Evolutionary conservation across 2,329 filamentous ascomycete genomes (phyloP).

Genomic region (Trichothecium roseum): DNA sequence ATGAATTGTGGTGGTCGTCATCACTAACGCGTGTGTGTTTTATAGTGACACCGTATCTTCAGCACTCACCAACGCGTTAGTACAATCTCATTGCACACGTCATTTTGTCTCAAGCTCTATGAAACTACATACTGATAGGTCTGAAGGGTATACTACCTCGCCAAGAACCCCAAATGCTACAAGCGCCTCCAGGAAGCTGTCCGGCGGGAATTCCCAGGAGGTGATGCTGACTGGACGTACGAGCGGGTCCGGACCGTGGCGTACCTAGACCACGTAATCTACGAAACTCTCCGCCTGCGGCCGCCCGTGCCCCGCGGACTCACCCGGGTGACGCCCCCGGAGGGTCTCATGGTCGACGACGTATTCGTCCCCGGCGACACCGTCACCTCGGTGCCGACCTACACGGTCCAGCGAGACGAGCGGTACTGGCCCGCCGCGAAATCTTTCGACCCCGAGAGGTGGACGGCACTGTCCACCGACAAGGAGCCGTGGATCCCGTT

Average conservation of each 20-base stretch:
- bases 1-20: not conserved
- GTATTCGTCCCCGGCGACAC: conserved; percentile 18
- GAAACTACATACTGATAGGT: not conserved
- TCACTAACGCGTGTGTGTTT: not conserved
- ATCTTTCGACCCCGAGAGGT: conserved; percentile 3
- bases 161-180: conserved; percentile 3
- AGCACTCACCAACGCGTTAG: conserved; percentile 4
- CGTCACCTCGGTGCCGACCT: conserved; percentile 16
- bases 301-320: conserved; percentile 6
- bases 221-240: conserved; percentile 4
- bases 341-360: conserved; percentile 19
- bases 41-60: conserved; percentile 3
- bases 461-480: conserved; percentile 3
- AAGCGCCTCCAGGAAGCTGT: conserved; percentile 1
- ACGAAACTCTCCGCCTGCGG: conserved; percentile 5
- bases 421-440: conserved; percentile 4
- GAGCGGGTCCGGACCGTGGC: conserved; percentile 1
- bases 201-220: not conserved
- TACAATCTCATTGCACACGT: too few species aligned
- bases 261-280: conserved; percentile 5
- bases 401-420: conserved; percentile 10
- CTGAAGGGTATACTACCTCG: conserved; percentile 2
- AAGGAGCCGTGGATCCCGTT: conserved; percentile 3
- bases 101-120: too few species aligned
- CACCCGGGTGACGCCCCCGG: conserved; percentile 20